Evolutionary conservation across 352 stramenopile genomes (phyloP).

Genomic region (Phytopythium boreale): DNA sequence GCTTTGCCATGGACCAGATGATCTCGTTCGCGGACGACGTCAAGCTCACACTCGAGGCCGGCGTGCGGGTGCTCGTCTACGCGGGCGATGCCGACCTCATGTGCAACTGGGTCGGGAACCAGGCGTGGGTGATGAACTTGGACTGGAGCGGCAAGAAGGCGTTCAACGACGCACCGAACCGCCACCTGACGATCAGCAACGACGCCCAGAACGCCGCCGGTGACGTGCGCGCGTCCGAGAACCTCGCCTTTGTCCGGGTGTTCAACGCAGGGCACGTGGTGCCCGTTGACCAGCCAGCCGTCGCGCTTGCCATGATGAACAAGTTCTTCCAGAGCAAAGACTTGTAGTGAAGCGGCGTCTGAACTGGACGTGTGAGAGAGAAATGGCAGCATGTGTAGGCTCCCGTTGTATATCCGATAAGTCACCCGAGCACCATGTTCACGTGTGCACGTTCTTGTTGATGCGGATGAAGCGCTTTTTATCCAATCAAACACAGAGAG

Average conservation of each 20-base stretch:
- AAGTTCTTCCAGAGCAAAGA: constrained; percentile 75
- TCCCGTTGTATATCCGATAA: too few species aligned
- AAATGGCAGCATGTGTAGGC: background rate
- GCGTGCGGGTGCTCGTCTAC: constrained; percentile 91
- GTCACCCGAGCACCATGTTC: too few species aligned
- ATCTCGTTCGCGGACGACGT: constrained; percentile 90
- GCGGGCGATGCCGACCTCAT: constrained; percentile 97
- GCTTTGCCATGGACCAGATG: constrained; percentile 94
- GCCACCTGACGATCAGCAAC: constrained; percentile 23
- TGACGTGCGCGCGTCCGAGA: constrained; percentile 44
- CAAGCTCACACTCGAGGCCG: constrained; percentile 72
- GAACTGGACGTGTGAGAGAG: background rate
- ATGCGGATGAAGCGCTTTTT: background rate
- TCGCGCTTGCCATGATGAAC: constrained; percentile 91
- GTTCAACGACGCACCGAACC: constrained; percentile 71
- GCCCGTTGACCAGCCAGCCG: constrained; percentile 89
- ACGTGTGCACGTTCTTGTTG: too few species aligned
- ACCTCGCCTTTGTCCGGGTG: constrained; percentile 93
- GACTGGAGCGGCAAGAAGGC: constrained; percentile 89
- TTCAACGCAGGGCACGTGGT: constrained; percentile 95
- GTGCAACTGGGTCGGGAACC: constrained; percentile 96
- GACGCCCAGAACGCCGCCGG: constrained; percentile 23
- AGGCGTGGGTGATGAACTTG: constrained; percentile 91
- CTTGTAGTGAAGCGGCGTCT: constrained; percentile 16
- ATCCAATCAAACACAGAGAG: background rate